Percentiles rank a stretch among this genome's conserved stretches.
These are phyloP conservation scores for Mycoemilia scoparia DNA, from an alignment of 192 early-diverging fungal species.

Conservation along the genomic window DNA sequence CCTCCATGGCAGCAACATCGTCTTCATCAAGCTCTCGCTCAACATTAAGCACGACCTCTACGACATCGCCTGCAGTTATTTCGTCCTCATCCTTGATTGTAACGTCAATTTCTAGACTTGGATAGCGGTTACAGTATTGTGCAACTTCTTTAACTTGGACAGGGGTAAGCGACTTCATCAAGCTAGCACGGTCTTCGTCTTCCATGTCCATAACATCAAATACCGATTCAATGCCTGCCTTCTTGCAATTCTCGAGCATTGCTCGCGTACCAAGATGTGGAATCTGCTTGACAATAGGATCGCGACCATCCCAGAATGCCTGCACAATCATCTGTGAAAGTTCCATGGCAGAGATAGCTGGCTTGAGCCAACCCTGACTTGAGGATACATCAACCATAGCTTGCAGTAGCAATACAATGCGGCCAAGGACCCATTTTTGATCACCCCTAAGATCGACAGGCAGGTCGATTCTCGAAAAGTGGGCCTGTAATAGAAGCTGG, in stretches of 20 bases:
- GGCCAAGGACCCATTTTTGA: conserved; percentile 44
- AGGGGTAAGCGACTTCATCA: conserved; percentile 40
- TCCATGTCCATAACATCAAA: conserved; percentile 92
- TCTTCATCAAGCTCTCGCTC: conserved; percentile 75
- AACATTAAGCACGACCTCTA: conserved; percentile 47
- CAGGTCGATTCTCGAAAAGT: conserved; percentile 76
- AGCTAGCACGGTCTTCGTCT: conserved; percentile 53
- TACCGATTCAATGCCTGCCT: conserved; percentile 47
- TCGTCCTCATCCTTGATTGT: conserved; percentile 44
- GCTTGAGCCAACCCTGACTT: conserved; percentile 74
- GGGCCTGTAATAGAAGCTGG: conserved; percentile 84
- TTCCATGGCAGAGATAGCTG: conserved; percentile 88
- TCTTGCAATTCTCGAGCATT: conserved; percentile 5
- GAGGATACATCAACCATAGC: conserved; percentile 89
- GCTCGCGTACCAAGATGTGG: conserved; percentile 48
- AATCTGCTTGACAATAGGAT: conserved; percentile 70
- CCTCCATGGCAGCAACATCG: conserved; percentile 31
- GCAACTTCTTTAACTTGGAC: conserved; percentile 40
- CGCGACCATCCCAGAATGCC: conserved; percentile 88
- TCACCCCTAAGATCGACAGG: conserved; percentile 89
- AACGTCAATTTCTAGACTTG: conserved; percentile 70
- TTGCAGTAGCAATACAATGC: conserved; percentile 71
- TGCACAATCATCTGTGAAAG: conserved; percentile 94
- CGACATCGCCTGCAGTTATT: conserved; percentile 40
- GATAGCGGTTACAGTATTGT: conserved; percentile 77